A percentile compares a stretch with the other conserved stretches of the same genome.
These are phyloP conservation scores for Saccharomyces hybrid DNA, from an alignment of 1,139 yeast genomes.

Conservation along the genomic window DNA sequence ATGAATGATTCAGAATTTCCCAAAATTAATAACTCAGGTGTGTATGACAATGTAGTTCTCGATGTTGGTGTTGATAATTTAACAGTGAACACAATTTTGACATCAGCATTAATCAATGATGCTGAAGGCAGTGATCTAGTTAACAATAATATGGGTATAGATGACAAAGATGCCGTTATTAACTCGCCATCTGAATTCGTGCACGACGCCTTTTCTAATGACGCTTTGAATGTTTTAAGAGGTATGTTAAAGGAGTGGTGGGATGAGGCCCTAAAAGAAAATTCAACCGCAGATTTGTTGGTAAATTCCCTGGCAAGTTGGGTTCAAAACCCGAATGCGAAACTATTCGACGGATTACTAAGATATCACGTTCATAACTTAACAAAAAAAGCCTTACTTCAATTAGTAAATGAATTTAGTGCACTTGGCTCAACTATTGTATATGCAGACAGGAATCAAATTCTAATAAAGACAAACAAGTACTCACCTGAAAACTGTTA, in stretches of 20 bases:
- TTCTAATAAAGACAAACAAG: conserved; percentile 69
- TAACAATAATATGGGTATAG: conserved; percentile 36
- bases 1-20: conserved; percentile 67
- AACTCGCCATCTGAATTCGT: conserved; percentile 42
- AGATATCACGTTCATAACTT: conserved; percentile 85
- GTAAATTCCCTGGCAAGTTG: conserved; percentile 78
- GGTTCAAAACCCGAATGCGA: conserved; percentile 74
- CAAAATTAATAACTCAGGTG: conserved; percentile 67
- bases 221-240: conserved; percentile 66
- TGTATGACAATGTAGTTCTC: conserved; percentile 69
- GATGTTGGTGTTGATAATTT: conserved; percentile 76
- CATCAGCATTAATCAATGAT: conserved; percentile 76
- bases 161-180: conserved; percentile 11
- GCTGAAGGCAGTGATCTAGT: conserved; percentile 85
- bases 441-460: conserved; percentile 72
- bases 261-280: conserved; percentile 74
- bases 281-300: conserved; percentile 73
- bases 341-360: conserved; percentile 66
- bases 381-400: conserved; percentile 75
- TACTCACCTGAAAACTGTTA: conserved; percentile 78
- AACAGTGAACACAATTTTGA: conserved; percentile 76
- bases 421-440: conserved; percentile 71
- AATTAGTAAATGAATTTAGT: conserved; percentile 72
- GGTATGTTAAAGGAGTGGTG: conserved; percentile 83
- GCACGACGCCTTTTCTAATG: conserved; percentile 71